Base-by-base conservation (phyloP, 139 green algal genomes). In the Chlamydomonas sphaeroides region DNA sequence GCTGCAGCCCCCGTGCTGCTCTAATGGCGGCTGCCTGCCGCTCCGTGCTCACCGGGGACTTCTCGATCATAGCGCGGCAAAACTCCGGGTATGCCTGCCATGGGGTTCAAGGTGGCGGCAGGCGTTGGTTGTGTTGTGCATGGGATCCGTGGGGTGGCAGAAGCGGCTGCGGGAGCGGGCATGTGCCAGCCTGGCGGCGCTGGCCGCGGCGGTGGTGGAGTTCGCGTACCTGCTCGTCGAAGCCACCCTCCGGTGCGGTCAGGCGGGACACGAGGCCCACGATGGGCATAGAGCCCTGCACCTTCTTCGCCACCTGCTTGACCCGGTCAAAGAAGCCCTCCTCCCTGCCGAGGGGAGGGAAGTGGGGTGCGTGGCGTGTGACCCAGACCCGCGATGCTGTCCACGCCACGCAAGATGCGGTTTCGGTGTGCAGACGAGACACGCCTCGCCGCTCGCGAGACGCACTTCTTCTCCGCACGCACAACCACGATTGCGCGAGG, bases 81-180 rank as follows among this genome's bases (percentile, higher is more conserved):
- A 93, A 97, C 86, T 97, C 92, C 23, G 94, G 90, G 77, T 96
- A 96, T 0, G 91, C 82, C 89, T 93, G 90, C 35, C n/a, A n/a
- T n/a, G n/a, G n/a, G n/a, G n/a, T n/a, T n/a, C n/a, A n/a, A n/a
- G n/a, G n/a, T n/a, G n/a, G n/a, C n/a, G n/a, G n/a, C n/a, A n/a
- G n/a, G n/a, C n/a, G n/a, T n/a, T n/a, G n/a, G n/a, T n/a, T n/a
- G n/a, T n/a, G n/a, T n/a, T n/a, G n/a, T n/a, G n/a, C n/a, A n/a
- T n/a, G n/a, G n/a, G n/a, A n/a, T n/a, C n/a, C n/a, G n/a, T n/a
- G n/a, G n/a, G n/a, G n/a, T n/a, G n/a, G n/a, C n/a, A n/a, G n/a
- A n/a, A n/a, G n/a, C n/a, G n/a, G n/a, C n/a, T n/a, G n/a, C n/a
- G n/a, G n/a, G n/a, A n/a, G n/a, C n/a, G n/a, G n/a, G n/a, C n/a